Percentiles rank a stretch among this genome's conserved stretches.
These are phyloP conservation scores for Dryadomyces sulphureus DNA, from an alignment of 2,329 filamentous ascomycete genomes.

Conservation along the genomic window DNA sequence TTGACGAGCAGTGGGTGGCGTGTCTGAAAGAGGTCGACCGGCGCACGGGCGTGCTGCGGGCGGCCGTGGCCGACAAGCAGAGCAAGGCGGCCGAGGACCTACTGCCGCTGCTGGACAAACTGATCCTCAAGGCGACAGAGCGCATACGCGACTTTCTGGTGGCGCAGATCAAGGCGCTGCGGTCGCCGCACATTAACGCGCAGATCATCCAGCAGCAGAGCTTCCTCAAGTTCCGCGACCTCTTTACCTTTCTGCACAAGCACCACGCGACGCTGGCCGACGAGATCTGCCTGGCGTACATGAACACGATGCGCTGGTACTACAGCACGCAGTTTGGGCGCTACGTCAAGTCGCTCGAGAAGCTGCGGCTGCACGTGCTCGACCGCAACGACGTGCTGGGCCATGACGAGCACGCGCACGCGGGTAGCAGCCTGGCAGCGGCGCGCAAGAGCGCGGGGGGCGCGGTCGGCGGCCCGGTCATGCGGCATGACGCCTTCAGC, in stretches of 20 bases:
- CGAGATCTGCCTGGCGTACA: conserved; percentile 84
- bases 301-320: conserved; percentile 99
- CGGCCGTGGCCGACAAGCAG: conserved; percentile 12
- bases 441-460: not conserved
- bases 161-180: conserved; percentile 80
- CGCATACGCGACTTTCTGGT: conserved; percentile 91
- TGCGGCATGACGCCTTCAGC: conserved; percentile 74
- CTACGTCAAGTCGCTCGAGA: conserved; percentile 71
- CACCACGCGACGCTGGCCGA: conserved; percentile 73
- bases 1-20: conserved; percentile 81
- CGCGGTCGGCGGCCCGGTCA: conserved; percentile 11
- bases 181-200: conserved; percentile 91
- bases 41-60: conserved; percentile 54
- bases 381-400: conserved; percentile 77
- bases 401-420: conserved; percentile 42
- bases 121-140: conserved; percentile 81
- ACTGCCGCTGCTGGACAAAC: conserved; percentile 68
- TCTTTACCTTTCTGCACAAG: conserved; percentile 71
- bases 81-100: conserved; percentile 73
- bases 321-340: conserved; percentile 82
- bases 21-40: conserved; percentile 73
- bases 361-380: conserved; percentile 66
- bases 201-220: conserved; percentile 93
- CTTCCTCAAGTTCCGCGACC: conserved; percentile 75
- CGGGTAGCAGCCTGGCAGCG: conserved; percentile 14